Evolutionary conservation across 192 early-diverging fungal genomes (phyloP).

Genomic region (Podila verticillata): DNA sequence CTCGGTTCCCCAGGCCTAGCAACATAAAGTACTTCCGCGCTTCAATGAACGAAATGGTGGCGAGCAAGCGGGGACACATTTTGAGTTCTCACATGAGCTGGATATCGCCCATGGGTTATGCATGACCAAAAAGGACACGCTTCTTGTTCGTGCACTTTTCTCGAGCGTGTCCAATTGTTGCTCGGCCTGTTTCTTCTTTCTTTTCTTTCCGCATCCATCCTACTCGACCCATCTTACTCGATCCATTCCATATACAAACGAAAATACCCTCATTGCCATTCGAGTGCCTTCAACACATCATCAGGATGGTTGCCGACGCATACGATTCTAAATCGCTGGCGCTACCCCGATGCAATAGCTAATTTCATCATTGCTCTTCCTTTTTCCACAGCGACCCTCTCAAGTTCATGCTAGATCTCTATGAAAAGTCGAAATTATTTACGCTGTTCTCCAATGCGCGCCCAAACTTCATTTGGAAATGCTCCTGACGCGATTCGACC

Average conservation of each 20-base stretch:
- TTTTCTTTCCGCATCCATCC: no score
- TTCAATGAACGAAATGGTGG: no score
- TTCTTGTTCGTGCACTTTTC: neutral
- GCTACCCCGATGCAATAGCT: neutral
- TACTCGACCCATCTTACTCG: no score
- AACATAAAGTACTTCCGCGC: no score
- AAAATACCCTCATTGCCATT: neutral
- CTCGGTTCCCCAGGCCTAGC: no score
- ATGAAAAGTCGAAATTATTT: neutral
- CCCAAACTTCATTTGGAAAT: neutral
- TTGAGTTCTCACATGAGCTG: no score
- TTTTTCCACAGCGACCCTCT: neutral
- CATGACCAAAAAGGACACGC: no score
- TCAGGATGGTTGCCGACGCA: neutral
- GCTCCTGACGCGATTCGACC: neutral
- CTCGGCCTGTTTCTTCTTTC: no score
- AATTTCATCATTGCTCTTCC: neutral
- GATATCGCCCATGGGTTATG: no score
- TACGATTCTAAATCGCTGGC: neutral
- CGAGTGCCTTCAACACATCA: neutral
- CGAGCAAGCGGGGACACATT: no score
- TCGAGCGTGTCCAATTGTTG: no score
- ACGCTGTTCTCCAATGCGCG: neutral
- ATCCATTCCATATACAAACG: no score
- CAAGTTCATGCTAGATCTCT: neutral